Evolutionary conservation across 2,329 filamentous ascomycete genomes (phyloP), one percentile per base, ranked within the genome.

Genomic region (Penicillium sp.): DNA sequence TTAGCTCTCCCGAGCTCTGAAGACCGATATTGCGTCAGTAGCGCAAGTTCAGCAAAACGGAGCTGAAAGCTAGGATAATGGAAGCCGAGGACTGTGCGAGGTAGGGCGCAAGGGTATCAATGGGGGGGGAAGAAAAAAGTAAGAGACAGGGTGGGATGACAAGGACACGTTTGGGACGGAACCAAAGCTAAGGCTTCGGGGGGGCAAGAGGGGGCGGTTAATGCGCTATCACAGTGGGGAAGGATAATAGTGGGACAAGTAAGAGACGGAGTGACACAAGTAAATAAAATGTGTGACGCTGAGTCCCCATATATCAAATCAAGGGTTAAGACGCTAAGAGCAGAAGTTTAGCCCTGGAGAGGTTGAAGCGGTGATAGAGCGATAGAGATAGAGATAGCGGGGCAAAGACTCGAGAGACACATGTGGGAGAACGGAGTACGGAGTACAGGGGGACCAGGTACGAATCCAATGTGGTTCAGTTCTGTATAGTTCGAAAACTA

Each of bases 181-280:
- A 52, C 21, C 16, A 37, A 52, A 47, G 21, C 29, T 37, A 35
- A 35, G 21, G 31, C 41, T 51, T 58, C 58, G 50, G 56, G 56
- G 45, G 58, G 55, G 53, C 37, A 48, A 44, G 50, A 55, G 54
- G 60, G 61, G 60, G 55, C 48, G 45, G 29, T 50, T 21, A 42
- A 25, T 25, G 21, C 54, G 52, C 52, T 52, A 58, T 25, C 32
- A 29, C 39, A 29, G 60, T 63, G 62, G 60, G 42, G 60, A 56
- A 62, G 46, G 50, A 54, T 52, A 47, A 54, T 55, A 59, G 62
- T 64, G 61, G 62, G 56, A 62, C 59, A 60, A 42, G 21, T 18
- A 46, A 31, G 25, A 15, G 42, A 50, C 50, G 39, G 38, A 44
- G 52, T 62, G 53, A 59, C 54, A 59, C 54, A 50, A 12, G 44